Evolutionary conservation across 192 early-diverging fungal genomes (phyloP).

Genomic region (Coemansia sp.): DNA sequence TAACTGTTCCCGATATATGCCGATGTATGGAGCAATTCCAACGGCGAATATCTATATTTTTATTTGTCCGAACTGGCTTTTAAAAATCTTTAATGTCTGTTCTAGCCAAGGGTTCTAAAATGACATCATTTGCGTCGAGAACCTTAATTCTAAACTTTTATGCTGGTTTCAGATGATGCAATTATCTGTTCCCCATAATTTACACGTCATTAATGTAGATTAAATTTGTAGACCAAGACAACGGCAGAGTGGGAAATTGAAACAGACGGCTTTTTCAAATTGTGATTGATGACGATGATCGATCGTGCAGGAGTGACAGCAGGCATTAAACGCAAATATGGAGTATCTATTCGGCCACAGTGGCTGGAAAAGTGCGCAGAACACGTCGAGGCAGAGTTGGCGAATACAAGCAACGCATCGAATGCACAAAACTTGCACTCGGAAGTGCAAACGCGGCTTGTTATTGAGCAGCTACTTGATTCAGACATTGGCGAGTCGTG

Average conservation of each 20-base stretch:
- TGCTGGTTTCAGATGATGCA: neutral
- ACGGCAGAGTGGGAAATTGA: constrained; percentile 36
- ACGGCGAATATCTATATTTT: neutral
- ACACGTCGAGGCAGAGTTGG: constrained; percentile 35
- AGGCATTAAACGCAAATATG: constrained; percentile 26
- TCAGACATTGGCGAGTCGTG: constrained; percentile 48
- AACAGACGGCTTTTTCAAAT: constrained; percentile 4
- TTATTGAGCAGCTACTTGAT: constrained; percentile 42
- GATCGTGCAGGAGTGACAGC: constrained; percentile 23
- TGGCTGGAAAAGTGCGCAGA: constrained; percentile 46
- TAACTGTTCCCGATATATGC: neutral
- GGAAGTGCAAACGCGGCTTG: constrained; percentile 39
- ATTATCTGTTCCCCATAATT: neutral
- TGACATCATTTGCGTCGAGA: neutral
- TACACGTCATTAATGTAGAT: neutral
- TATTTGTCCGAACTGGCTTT: neutral
- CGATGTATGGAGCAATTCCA: neutral
- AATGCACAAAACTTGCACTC: constrained; percentile 7
- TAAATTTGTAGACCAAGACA: neutral
- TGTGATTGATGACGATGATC: constrained; percentile 24
- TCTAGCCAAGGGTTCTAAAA: neutral
- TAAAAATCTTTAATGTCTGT: neutral
- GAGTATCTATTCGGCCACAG: constrained; percentile 15
- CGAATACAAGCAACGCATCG: neutral
- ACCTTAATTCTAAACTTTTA: neutral